phyloP scores from a whole-genome alignment of 225 moss, liverwort and hornwort genomes.

The Ulota crispa region DNA sequence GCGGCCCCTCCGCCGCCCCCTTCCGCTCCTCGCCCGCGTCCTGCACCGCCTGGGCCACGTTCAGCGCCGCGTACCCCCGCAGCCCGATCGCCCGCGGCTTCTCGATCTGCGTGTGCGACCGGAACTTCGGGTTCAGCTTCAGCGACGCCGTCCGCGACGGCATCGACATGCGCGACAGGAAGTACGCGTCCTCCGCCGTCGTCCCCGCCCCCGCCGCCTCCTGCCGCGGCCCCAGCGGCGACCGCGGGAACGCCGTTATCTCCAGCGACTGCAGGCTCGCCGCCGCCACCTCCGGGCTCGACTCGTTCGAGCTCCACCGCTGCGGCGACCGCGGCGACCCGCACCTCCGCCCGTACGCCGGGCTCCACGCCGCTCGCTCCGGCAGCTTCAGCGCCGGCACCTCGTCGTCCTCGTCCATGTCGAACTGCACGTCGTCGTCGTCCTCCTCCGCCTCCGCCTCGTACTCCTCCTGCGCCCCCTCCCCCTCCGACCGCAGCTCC shows the following conservation, averaged over 20 bases:
- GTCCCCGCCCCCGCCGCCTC: conserved; percentile 13
- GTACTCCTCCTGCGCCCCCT: conserved; percentile 24
- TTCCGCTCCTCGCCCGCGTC: conserved; percentile 22
- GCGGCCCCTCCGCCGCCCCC: conserved; percentile 12
- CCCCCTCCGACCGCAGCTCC: conserved; percentile 42
- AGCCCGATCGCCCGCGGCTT: conserved; percentile 49
- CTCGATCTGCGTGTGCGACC: conserved; percentile 50
- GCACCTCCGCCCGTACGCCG: conserved; percentile 31
- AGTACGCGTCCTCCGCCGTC: conserved; percentile 6
- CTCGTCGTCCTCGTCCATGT: conserved; percentile 64
- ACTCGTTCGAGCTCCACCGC: conserved; percentile 32
- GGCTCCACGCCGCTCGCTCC: conserved; percentile 25
- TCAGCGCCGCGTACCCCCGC: conserved; percentile 67
- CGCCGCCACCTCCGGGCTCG: conserved; percentile 53
- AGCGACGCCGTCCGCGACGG: conserved; percentile 39
- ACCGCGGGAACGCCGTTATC: conserved; percentile 30
- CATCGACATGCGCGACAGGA: conserved; percentile 49
- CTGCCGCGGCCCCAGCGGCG: conserved; percentile 43
- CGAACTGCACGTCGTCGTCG: conserved; percentile 63
- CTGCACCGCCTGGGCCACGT: conserved; percentile 46
- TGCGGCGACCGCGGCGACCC: conserved; percentile 28
- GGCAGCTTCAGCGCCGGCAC: conserved; percentile 42
- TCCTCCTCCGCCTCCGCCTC: conserved; percentile 36
- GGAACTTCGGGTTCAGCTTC: conserved; percentile 48
- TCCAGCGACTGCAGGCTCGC: conserved; percentile 59